Evolutionary conservation across 257 asterid genomes (phyloP).

Genomic region (Lycium ferocissimum): DNA sequence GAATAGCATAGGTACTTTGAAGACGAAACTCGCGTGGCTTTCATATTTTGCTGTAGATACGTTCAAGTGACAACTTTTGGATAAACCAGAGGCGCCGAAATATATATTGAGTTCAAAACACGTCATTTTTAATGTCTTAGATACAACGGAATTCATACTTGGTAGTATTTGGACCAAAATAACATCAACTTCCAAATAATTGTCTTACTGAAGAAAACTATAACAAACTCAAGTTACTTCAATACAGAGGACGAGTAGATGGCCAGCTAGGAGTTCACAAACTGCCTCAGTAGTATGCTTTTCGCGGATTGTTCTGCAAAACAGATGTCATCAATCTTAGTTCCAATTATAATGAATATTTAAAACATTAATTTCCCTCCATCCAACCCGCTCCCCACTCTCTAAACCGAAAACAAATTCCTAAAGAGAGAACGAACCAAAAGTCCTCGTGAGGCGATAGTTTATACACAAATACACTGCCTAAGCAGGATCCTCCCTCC

Average conservation of each 20-base stretch:
- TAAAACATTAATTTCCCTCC: background rate
- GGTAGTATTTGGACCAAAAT: background rate
- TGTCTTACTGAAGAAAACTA: constrained; percentile 17
- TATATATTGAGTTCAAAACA: background rate
- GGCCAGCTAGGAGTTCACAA: background rate
- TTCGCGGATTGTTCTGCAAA: constrained; percentile 82
- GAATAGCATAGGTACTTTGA: background rate
- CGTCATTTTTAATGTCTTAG: constrained; percentile 3
- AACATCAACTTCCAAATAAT: background rate
- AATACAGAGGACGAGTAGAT: background rate
- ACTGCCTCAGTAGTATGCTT: constrained; percentile 61
- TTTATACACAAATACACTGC: background rate
- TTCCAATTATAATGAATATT: background rate
- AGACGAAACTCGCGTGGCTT: background rate
- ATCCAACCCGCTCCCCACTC: background rate
- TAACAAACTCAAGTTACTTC: background rate
- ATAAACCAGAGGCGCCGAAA: background rate
- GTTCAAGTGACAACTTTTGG: background rate
- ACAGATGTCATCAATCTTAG: background rate
- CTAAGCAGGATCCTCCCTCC: background rate
- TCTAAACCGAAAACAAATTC: background rate
- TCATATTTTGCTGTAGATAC: background rate
- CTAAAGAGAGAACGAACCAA: background rate
- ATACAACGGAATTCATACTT: constrained; percentile 25
- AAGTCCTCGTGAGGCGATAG: background rate